These are phyloP conservation scores for Cantharellus cinnabarinus DNA, from an alignment of 768 basidiomycete genomes.

Conservation along the genomic window DNA sequence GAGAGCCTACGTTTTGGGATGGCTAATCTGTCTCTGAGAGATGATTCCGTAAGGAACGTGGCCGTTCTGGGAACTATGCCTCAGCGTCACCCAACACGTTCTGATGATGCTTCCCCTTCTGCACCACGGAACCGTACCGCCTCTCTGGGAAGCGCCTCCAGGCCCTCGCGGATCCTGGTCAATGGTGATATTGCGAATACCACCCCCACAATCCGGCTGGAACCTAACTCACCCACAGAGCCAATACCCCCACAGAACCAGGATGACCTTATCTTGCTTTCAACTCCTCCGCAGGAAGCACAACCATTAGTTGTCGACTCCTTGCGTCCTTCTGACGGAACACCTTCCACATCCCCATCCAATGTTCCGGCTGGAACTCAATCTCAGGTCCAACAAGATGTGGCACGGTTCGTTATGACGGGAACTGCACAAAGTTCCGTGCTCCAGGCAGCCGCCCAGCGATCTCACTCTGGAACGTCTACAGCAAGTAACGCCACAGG, in stretches of 20 bases:
- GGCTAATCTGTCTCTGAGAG: background rate
- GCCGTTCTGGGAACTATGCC: background rate
- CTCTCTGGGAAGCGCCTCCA: background rate
- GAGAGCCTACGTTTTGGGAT: background rate
- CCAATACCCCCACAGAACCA: background rate
- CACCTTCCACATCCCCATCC: too few species aligned
- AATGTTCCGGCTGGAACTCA: background rate
- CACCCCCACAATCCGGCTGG: background rate
- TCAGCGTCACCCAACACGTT: background rate
- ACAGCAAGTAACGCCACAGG: slow-evolving; percentile 28
- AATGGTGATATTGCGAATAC: background rate
- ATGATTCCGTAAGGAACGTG: too few species aligned
- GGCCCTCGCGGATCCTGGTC: background rate
- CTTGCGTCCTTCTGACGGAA: background rate
- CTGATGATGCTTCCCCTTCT: background rate
- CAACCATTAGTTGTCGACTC: background rate
- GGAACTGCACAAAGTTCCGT: slow-evolving; percentile 19
- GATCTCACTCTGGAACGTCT: slow-evolving; percentile 6
- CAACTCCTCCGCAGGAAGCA: background rate
- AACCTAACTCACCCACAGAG: background rate
- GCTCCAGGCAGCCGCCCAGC: background rate
- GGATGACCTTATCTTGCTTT: background rate
- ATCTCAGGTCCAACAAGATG: slow-evolving; percentile 22
- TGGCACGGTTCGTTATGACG: slow-evolving; percentile 78
- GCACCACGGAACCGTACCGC: background rate